Percentiles rank a stretch among this genome's conserved stretches.
These are phyloP conservation scores for Tolypocladium ovalisporum DNA, from an alignment of 2,329 filamentous ascomycete genomes.

Conservation along the genomic window DNA sequence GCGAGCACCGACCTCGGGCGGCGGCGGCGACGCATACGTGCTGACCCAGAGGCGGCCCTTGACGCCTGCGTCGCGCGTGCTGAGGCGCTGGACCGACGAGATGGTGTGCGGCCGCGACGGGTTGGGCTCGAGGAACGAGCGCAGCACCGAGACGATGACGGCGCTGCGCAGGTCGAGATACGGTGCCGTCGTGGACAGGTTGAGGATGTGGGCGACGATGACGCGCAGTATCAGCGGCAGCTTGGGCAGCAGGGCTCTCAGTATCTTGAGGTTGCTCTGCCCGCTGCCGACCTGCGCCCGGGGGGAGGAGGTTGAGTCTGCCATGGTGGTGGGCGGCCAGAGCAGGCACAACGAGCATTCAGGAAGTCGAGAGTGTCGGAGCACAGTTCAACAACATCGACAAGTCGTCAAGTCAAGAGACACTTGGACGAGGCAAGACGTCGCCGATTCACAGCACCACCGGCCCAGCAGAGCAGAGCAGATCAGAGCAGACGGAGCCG, in stretches of 20 bases:
- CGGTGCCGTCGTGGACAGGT: constrained; percentile 56
- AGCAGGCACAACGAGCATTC: background rate
- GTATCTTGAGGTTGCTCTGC: constrained; percentile 5
- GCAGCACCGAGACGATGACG: constrained; percentile 60
- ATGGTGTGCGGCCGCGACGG: constrained; percentile 37
- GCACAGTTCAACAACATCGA: background rate
- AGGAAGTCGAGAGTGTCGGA: background rate
- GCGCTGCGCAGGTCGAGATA: constrained; percentile 74
- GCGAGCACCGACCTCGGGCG: constrained; percentile 43
- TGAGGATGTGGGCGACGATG: constrained; percentile 52
- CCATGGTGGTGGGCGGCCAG: background rate
- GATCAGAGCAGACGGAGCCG: background rate
- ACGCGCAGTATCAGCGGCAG: constrained; percentile 54
- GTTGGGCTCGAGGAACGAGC: constrained; percentile 41
- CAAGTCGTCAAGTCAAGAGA: background rate
- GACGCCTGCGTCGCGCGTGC: constrained; percentile 52
- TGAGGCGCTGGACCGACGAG: constrained; percentile 50
- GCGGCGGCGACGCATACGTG: constrained; percentile 52
- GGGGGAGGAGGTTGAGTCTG: background rate
- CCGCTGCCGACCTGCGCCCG: background rate
- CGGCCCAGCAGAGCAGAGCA: background rate
- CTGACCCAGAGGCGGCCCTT: constrained; percentile 78
- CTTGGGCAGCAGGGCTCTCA: constrained; percentile 34
- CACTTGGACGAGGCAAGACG: background rate
- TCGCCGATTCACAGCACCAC: background rate